Base-by-base conservation (phyloP, 1,284 basidiomycete species). In the Singerocomus inundabilis region DNA sequence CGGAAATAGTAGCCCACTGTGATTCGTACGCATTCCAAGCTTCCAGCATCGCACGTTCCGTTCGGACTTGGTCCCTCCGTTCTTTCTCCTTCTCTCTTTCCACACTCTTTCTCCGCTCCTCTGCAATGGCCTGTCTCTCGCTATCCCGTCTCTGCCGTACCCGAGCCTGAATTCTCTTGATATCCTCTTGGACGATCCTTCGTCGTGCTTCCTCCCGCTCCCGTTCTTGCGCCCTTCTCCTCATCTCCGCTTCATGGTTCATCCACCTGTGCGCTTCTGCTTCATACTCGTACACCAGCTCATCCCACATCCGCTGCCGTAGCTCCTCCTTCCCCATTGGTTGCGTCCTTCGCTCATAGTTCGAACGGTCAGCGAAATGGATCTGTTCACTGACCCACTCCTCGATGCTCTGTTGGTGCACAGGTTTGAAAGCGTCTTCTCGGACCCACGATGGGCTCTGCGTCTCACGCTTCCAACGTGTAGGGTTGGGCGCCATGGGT, bases 1-100 rank as follows among this genome's bases (percentile, higher is more conserved):
- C 62, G 46, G 66, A 63, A 28, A 68, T 54, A 53, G 85, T 67
- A 41, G 65, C 65, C 86, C 88, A 90, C 49, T 75, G 72, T 30
- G 70, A 66, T 64, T 90, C 84, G 67, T 89, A 85, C 40, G 59
- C 63, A 38, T 66, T 60, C 84, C 84, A 87, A 3, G 79, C 79
- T 38, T 80, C 74, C 9, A 70, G 50, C 33, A 70, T 64, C n/a
- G 64, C 64, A 53, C 70, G 72, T 25, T 77, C 74, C 30, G 66
- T 57, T 47, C 65, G 72, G 21, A 58, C 62, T 15, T 70, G 70
- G 11, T 76, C 71, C 52, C 64, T 66, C 46, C 65, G 70, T 53
- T 67, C 73, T 50, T 67, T 62, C 43, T 64, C 60, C 50, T 49
- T 62, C 15, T 53, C 56, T 18, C 48, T 61, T 42, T 70, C 67